Evolutionary conservation across 306 rosid genomes (phyloP), one percentile per base, ranked within the genome.

Genomic region (Begonia peltatifolia): DNA sequence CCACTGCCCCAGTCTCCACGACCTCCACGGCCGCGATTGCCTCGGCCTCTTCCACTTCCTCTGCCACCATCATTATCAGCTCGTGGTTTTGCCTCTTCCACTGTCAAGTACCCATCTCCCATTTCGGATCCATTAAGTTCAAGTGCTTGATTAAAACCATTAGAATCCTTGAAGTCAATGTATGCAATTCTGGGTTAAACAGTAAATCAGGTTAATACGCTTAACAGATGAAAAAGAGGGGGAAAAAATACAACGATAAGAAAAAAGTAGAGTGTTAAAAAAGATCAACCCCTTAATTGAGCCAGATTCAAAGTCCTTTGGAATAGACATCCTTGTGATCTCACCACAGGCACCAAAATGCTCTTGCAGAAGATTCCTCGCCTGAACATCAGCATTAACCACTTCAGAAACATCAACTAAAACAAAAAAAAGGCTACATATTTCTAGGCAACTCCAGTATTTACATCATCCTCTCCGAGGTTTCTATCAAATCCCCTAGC

Each of bases 81-180:
- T 30, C 79, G 74, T 9, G 99, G 86, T 63, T 62, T 90, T 9
- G 99, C 99, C 65, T 86, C 95, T 14, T 90, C 86, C 2, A 90
- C 87, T 0, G 66, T 20, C 64, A 90, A 54, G 47, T 44, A 6
- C 23, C 65, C 6, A 2, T 73, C 81, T 0, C 76, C 81, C 22
- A 80, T 68, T 0, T 90, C 84, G 47, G 61, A 6, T 18, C 69
- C 76, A 64, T 79, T 55, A 20, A 83, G 71, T 57, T 77, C 94
- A 0, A 90, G 52, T 6, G 99, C 99, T 52, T 73, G 68, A 54
- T 41, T 58, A 18, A 79, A 10, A 52, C 69, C 10, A 16, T 58
- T 65, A 0, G 14, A 13, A 47, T 75, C 84, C 6, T 15, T 6
- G 46, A 90, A 90, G 78, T 90, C 99, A 63, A 90, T 2, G 67